Evolutionary conservation across 257 asterid species (phyloP), one percentile per base, ranked within the genome.

Genomic region (Echites panduratus): DNA sequence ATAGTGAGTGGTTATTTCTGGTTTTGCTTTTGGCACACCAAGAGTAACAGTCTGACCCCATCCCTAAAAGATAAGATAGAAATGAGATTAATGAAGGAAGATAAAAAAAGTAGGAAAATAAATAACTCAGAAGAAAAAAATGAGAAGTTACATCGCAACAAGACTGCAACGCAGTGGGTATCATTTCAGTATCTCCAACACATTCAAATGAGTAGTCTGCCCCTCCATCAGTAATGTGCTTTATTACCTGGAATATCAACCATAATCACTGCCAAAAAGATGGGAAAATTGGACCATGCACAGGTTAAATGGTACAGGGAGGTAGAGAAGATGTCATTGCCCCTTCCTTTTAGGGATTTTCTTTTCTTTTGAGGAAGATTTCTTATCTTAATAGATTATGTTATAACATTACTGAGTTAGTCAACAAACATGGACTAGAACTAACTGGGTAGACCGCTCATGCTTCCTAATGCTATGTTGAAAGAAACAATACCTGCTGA

Each of bases 141-240:
- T 16, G 29, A 14, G 26, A 71, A 72, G 65, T 86, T 88, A 93
- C 98, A 70, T 79, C 87, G 81, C 93, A 86, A 79, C 97, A 88
- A 40, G 96, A 94, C 81, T 94, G 96, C 75, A 94, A 72, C 41
- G 98, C 98, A 71, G 96, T 85, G 72, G 88, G 77, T 57, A 91
- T 62, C 85, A 80, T 83, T 76, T 85, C 90, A 35, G 97, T 86
- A 78, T 94, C 97, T 82, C 98, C 98, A 17, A 89, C 85, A n/a
- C 98, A 94, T 82, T 94, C 98, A 77, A 94, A 93, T 53, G 96
- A 87, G 47, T 85, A 94, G 83, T 94, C 98, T 49, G 97, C 90
- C 74, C 97, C 98, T 58, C 98, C 97, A 78, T 86, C 93, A 48
- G 90, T 91, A 19, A 91, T 84, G 66, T 79, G 79, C 80, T 86